A percentile compares a stretch with the other conserved stretches of the same genome.
Evolutionary conservation across 2,329 filamentous ascomycete genomes (phyloP).

Genomic region (Penicillium sp.): DNA sequence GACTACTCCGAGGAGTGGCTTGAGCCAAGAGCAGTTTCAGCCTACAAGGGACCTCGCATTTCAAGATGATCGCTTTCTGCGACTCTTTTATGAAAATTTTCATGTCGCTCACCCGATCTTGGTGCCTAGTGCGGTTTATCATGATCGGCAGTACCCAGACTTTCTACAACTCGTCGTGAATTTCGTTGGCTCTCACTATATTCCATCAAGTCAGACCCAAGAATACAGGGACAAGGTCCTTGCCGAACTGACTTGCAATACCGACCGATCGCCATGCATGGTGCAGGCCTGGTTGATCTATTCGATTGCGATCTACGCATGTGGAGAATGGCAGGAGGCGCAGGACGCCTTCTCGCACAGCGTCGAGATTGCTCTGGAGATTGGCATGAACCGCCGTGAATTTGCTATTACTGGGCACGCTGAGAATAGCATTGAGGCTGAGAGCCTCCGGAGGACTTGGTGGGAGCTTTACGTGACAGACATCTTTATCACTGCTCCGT

Average conservation of each 20-base stretch:
- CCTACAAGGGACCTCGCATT: conserved; percentile 21
- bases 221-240: conserved; percentile 34
- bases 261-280: conserved; percentile 37
- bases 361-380: conserved; percentile 70
- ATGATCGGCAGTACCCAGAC: conserved; percentile 46
- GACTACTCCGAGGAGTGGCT: conserved; percentile 24
- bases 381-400: conserved; percentile 71
- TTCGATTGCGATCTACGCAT: conserved; percentile 41
- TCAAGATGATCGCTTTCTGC: conserved; percentile 43
- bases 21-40: conserved; percentile 21
- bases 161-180: conserved; percentile 55
- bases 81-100: conserved; percentile 58
- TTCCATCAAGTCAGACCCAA: conserved; percentile 36
- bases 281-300: conserved; percentile 45
- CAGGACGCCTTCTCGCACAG: conserved; percentile 59
- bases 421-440: conserved; percentile 68
- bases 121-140: conserved; percentile 49
- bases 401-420: conserved; percentile 51
- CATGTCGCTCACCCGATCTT: conserved; percentile 59
- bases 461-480: conserved; percentile 80
- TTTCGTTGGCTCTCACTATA: conserved; percentile 58
- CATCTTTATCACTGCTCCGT: conserved; percentile 75
- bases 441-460: conserved; percentile 85
- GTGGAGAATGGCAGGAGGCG: conserved; percentile 40
- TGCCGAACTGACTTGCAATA: conserved; percentile 29